A percentile compares a stretch with the other conserved stretches of the same genome.
Evolutionary conservation across 805 yeast species (phyloP).

Genomic region (Martiniozyma abietophila): DNA sequence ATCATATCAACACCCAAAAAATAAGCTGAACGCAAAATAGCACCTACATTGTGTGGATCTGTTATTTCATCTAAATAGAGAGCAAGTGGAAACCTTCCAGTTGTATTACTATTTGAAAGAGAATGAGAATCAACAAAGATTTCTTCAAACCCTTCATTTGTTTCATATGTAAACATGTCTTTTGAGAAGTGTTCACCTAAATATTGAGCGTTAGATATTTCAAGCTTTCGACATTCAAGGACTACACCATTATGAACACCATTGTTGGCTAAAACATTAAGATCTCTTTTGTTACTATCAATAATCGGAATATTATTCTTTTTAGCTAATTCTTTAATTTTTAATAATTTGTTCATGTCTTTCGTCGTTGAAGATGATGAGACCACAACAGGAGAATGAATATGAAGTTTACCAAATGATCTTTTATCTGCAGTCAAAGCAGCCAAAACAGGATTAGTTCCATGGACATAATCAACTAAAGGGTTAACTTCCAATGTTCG

Average conservation of each 20-base stretch:
- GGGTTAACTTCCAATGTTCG: constrained; percentile 29
- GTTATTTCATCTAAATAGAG: constrained; percentile 68
- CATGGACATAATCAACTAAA: constrained; percentile 60
- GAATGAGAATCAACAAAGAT: constrained; percentile 4
- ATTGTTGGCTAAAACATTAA: constrained; percentile 51
- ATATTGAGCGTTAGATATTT: constrained; percentile 13
- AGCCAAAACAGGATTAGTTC: constrained; percentile 65
- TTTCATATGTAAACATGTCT: constrained; percentile 4
- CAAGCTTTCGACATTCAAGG: constrained; percentile 51
- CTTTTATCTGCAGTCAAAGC: constrained; percentile 48
- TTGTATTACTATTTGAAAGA: too few relatives aligned
- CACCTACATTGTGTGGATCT: constrained; percentile 86
- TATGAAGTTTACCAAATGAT: constrained; percentile 40
- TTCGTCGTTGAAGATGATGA: constrained; percentile 8
- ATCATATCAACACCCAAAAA: constrained; percentile 78
- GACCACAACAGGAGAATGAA: constrained; percentile 29
- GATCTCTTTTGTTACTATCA: constrained; percentile 34
- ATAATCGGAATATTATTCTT: constrained; percentile 30
- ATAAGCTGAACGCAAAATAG: constrained; percentile 69
- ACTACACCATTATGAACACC: constrained; percentile 80
- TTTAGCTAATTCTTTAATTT: constrained; percentile 40
- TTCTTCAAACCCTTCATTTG: constrained; percentile 1
- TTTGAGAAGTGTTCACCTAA: constrained; percentile 3
- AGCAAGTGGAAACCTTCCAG: constrained; percentile 50
- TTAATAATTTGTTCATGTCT: constrained; percentile 23